Base-by-base conservation (phyloP, 345 rosid genomes). In the Sonneratia caseolaris region DNA sequence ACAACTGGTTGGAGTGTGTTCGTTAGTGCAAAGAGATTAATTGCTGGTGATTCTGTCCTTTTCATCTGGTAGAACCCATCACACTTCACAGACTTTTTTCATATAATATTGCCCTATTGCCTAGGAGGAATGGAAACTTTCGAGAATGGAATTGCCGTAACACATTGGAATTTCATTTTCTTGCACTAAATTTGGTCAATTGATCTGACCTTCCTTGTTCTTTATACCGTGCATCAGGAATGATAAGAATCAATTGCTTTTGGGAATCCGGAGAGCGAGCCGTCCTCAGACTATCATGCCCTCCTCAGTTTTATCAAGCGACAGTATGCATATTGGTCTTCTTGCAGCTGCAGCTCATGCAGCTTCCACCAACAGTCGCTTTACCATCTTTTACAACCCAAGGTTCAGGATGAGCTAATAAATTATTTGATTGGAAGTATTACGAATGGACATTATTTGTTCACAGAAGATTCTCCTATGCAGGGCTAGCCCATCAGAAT, bases 401-500 rank as follows among this genome's bases (percentile, higher is more conserved):
- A 83, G 86, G 86, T 83, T 67, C n/a, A 42, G 32, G 56, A 38
- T 24, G 40, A 37, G 49, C 15, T 74, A 24, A 48, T 56, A 47
- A 9, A 27, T 22, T 16, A 22, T 59, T 53, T 40, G 56, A 45
- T 70, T 22, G 13, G 11, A n/a, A n/a, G 64, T n/a, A 57, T 57
- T 0, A 7, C 9, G 42, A 43, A 10, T 27, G 6, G n/a, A 55
- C 12, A 14, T 36, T 36, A 8, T 21, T 35, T 24, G 32, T 37
- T 37, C 49, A 69, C 8, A 68, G 71, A 38, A 35, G 27, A 57
- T 71, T 42, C 74, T 71, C 76, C 71, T 37, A 74, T 81, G 72
- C 86, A 86, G 89, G 84, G 89, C 87, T 42, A 86, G 89, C 79
- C 87, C 89, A 47, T 81, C 86, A 32, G 87, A 82, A 71, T 86